A percentile compares a stretch with the other conserved stretches of the same genome.
These are phyloP conservation scores for Candida sithepensis DNA, from an alignment of 805 yeast species.

Conservation along the genomic window DNA sequence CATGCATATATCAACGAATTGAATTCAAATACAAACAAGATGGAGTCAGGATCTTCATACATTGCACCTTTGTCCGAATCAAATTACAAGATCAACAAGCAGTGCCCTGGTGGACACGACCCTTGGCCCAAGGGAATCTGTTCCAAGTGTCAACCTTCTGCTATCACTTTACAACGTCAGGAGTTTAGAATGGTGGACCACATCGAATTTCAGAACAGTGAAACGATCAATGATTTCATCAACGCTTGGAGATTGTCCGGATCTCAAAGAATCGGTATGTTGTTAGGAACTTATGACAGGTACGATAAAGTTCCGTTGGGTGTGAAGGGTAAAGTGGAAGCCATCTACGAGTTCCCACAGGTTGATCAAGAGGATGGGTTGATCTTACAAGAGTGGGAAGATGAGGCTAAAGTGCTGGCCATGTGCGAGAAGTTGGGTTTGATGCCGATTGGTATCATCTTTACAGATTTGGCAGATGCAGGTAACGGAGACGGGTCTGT, in stretches of 20 bases:
- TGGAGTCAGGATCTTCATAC: constrained; percentile 57
- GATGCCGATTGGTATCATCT: constrained; percentile 73
- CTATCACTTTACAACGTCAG: constrained; percentile 89
- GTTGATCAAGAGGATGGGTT: constrained; percentile 82
- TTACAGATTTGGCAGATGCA: constrained; percentile 85
- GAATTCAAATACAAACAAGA: constrained; percentile 63
- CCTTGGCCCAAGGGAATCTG: constrained; percentile 96
- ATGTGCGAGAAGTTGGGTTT: constrained; percentile 61
- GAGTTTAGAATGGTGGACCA: constrained; percentile 95
- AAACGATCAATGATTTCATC: constrained; percentile 75
- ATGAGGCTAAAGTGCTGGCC: constrained; percentile 48
- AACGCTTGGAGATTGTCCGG: constrained; percentile 92
- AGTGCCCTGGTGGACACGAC: constrained; percentile 77
- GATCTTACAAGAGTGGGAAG: constrained; percentile 52
- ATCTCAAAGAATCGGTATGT: constrained; percentile 76
- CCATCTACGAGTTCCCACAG: constrained; percentile 93
- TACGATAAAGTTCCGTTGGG: constrained; percentile 90
- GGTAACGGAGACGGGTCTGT: constrained; percentile 88
- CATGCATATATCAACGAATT: constrained; percentile 77
- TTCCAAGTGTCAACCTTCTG: constrained; percentile 94
- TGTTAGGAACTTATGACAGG: constrained; percentile 76
- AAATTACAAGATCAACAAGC: constrained; percentile 55
- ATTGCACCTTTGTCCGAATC: constrained; percentile 79
- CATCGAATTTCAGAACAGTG: constrained; percentile 79
- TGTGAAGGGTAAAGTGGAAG: constrained; percentile 88